Base-by-base conservation (phyloP, 75 land plant species). In the Picea sitchensis region DNA sequence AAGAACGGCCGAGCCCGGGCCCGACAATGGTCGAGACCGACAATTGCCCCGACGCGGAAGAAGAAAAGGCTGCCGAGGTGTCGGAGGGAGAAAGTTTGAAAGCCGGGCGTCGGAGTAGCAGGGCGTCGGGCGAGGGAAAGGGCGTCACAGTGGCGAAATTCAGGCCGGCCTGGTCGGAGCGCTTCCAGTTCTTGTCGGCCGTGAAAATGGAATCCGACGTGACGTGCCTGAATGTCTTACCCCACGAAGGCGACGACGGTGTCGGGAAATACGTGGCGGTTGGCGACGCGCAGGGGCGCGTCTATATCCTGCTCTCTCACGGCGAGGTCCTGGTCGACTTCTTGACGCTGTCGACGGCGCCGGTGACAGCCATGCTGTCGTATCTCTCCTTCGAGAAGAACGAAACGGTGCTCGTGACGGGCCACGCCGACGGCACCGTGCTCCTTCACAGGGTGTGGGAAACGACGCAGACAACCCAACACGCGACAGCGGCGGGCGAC, bases 141-240 rank as follows among this genome's bases (percentile, higher is more conserved):
- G 85, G 88, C 2, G 78, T 93, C 36, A 83, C 91, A 17, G 92
- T 96, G 51, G 85, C 89, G 6, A 91, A 92, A 41, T 92, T 91
- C 80, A 96, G 81, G 83, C 87, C 97, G 12, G 83, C 91, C 23
- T 96, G 96, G 97, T 79, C 89, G 9, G 95, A 96, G 79, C 85
- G 90, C 81, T 96, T 96, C 82, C 92, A 89, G 9, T 96, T 96
- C 78, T 62, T 88, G 23, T 90, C 99, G 17, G 99, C 97, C 8
- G 93, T 90, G 65, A 91, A 86, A 80, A 83, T 96, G 63, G 88
- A 87, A 2, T 84, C 83, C 0, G 87, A 80, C n/a, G 83, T 93
- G 14, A 89, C 93, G 3, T 88, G 87, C 74, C 67, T 91, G 20
- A 85, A 88, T 61, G 86, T 90, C 0, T 88, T 96, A 77, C 99